phyloP scores from a whole-genome alignment of 2,329 filamentous ascomycete species.

The Teratosphaeria nubilosa region DNA sequence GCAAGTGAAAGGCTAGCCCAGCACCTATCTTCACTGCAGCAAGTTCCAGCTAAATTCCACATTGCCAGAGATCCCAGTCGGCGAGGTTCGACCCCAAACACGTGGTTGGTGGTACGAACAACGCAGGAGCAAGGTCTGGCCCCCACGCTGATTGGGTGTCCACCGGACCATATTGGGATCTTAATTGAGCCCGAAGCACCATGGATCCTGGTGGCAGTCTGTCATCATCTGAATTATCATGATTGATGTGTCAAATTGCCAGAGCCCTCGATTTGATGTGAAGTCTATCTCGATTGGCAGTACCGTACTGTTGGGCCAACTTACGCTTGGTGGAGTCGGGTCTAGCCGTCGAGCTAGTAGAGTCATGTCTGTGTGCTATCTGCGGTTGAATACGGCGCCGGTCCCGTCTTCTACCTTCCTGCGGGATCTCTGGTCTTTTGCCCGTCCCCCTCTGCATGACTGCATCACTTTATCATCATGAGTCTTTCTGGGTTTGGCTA shows the following conservation, averaged over 20 bases:
- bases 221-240: background rate
- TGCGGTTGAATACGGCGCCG: background rate
- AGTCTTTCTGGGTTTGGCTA: background rate
- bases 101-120: background rate
- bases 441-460: background rate
- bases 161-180: background rate
- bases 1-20: background rate
- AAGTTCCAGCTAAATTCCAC: background rate
- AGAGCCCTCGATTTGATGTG: background rate
- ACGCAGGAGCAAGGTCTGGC: background rate
- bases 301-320: background rate
- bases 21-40: background rate
- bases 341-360: too few species aligned
- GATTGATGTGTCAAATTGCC: background rate
- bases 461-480: background rate
- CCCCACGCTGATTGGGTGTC: background rate
- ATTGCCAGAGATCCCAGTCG: background rate
- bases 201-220: background rate
- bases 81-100: background rate
- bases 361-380: too few species aligned
- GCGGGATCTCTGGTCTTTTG: background rate
- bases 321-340: too few species aligned
- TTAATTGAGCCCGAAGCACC: background rate
- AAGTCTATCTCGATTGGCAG: background rate
- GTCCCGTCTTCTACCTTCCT: background rate